Percentiles rank a stretch among this genome's conserved stretches.
phyloP scores from a whole-genome alignment of 768 basidiomycete species.

The Lentinula edodes region DNA sequence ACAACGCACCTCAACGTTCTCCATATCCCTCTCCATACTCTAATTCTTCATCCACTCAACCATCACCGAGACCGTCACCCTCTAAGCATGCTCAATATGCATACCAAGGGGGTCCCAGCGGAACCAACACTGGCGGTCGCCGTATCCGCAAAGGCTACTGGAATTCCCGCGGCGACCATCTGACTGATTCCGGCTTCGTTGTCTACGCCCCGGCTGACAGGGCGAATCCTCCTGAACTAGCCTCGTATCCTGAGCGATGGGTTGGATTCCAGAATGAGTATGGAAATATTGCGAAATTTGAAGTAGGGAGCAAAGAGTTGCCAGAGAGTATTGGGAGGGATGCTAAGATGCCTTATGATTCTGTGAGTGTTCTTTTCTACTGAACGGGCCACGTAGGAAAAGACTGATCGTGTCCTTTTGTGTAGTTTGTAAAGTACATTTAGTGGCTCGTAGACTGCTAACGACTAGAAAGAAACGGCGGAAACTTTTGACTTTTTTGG shows the following conservation, averaged over 20 bases:
- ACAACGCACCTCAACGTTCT: background rate
- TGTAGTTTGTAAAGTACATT: slow-evolving; percentile 33
- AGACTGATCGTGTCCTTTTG: slow-evolving; percentile 5
- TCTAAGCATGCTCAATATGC: slow-evolving; percentile 5
- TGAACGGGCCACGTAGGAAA: background rate
- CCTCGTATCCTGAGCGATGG: slow-evolving; percentile 48
- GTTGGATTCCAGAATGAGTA: slow-evolving; percentile 54
- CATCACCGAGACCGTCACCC: slow-evolving; percentile 13
- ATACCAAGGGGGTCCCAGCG: background rate
- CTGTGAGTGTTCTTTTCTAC: slow-evolving; percentile 26
- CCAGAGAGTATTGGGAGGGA: slow-evolving; percentile 53
- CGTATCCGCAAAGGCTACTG: slow-evolving; percentile 55
- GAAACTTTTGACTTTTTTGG: background rate
- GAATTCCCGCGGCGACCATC: slow-evolving; percentile 74
- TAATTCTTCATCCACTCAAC: slow-evolving; percentile 11
- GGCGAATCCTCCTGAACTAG: slow-evolving; percentile 58
- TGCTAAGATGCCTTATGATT: slow-evolving; percentile 52
- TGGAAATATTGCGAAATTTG: slow-evolving; percentile 36
- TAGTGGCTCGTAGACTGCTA: slow-evolving; percentile 9
- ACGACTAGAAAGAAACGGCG: background rate
- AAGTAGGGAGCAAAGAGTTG: slow-evolving; percentile 46
- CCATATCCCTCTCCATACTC: background rate
- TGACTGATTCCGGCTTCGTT: slow-evolving; percentile 47
- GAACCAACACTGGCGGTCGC: background rate
- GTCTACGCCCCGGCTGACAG: slow-evolving; percentile 58